Evolutionary conservation across 768 basidiomycete genomes (phyloP).

Genomic region (Pholiota molesta): DNA sequence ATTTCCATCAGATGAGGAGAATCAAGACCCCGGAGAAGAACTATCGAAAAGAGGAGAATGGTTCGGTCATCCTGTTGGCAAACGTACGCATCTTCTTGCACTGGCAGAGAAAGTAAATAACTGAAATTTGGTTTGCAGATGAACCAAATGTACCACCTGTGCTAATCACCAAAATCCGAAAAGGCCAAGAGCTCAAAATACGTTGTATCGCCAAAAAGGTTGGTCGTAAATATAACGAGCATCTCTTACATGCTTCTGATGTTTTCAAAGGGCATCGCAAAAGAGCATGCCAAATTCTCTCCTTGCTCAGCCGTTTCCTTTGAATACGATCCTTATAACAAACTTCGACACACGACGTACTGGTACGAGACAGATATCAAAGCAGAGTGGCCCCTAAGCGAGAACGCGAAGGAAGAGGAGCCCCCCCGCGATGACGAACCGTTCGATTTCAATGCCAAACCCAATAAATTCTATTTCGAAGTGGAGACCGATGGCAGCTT

Average conservation of each 20-base stretch:
- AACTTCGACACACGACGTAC: constrained; percentile 91
- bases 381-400: constrained; percentile 89
- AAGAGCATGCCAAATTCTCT: constrained; percentile 99
- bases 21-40: constrained; percentile 61
- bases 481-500: constrained; percentile 94
- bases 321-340: constrained; percentile 98
- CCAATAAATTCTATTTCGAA: constrained; percentile 90
- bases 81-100: constrained; percentile 52
- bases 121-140: constrained; percentile 39
- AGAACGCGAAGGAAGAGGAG: constrained; percentile 86
- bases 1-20: constrained; percentile 37
- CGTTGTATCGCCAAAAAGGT: constrained; percentile 86
- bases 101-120: constrained; percentile 14
- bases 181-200: constrained; percentile 88
- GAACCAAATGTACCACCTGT: constrained; percentile 69
- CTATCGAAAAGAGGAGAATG: constrained; percentile 69
- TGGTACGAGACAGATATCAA: constrained; percentile 88
- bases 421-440: constrained; percentile 75
- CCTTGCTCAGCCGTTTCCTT: constrained; percentile 94
- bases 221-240: neutral
- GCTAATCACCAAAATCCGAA: constrained; percentile 88
- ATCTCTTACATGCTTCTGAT: constrained; percentile 1
- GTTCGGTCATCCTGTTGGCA: constrained; percentile 86
- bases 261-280: constrained; percentile 81
- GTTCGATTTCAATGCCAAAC: constrained; percentile 89